These are phyloP conservation scores for Phaeotremella fagi DNA, from an alignment of 768 basidiomycete genomes.

Conservation along the genomic window DNA sequence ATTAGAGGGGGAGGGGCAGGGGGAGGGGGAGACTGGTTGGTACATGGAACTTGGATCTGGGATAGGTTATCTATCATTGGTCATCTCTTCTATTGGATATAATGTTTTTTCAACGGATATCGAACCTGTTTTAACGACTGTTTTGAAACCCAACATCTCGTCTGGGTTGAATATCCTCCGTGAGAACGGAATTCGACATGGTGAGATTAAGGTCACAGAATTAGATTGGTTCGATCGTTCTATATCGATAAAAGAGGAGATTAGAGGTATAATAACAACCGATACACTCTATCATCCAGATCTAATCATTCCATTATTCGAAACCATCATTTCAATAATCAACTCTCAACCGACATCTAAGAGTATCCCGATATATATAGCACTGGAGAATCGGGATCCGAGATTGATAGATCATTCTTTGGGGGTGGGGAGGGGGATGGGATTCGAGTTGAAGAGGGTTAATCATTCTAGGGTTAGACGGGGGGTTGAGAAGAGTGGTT, in stretches of 20 bases:
- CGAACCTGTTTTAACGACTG: constrained; percentile 58
- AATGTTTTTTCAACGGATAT: constrained; percentile 74
- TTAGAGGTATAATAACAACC: constrained; percentile 76
- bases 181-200: background rate
- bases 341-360: background rate
- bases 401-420: constrained; percentile 60
- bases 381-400: constrained; percentile 74
- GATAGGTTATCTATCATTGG: constrained; percentile 72
- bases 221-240: too few species aligned
- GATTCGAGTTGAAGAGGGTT: constrained; percentile 60
- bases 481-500: constrained; percentile 58
- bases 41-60: constrained; percentile 75
- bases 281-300: constrained; percentile 70
- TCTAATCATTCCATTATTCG: constrained; percentile 65
- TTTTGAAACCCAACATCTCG: constrained; percentile 61
- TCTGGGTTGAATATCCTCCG: constrained; percentile 6
- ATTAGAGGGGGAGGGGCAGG: background rate
- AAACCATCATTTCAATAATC: constrained; percentile 60
- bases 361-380: constrained; percentile 58
- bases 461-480: constrained; percentile 59
- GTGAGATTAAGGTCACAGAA: background rate
- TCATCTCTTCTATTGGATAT: constrained; percentile 65
- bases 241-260: too few species aligned
- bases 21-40: constrained; percentile 17
- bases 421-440: constrained; percentile 55